Base-by-base conservation (phyloP, 2,329 filamentous ascomycete species). In the Phyllosticta paracitricarpa region DNA sequence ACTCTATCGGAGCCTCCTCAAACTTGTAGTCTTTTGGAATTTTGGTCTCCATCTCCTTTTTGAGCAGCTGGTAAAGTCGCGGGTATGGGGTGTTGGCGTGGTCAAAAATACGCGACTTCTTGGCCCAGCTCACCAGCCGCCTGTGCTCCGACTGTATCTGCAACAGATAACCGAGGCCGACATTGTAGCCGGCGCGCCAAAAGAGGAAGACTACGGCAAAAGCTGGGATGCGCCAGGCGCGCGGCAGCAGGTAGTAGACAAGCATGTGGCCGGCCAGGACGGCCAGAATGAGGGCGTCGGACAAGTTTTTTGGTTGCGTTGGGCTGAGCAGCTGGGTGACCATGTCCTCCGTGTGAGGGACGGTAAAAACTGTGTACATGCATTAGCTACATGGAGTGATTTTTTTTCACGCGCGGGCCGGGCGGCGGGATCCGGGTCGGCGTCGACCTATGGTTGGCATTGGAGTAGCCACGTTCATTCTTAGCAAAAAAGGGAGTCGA, bases 281-380 rank as follows among this genome's bases (percentile, higher is more conserved):
- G 55, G 81, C 81, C 62, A 99, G 81, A 65, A 99, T 91, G 63
- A 88, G 71, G 62, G 85, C 77, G 75, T 99, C 94, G 64, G 91
- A 94, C 51, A 95, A 73, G 73, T 97, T 97, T 81, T 99, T 99
- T 59, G 94, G 91, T 72, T 97, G 89, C 66, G 89, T 89, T 58
- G 94, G 94, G 69, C 95, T 94, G 68, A 99, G 85, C 61, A 99
- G 83, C 77, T 97, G 94, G 58, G 93, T 96, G 68, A 99, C 93
- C 94, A 99, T 97, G 77, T 99, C 94, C 80, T 97, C 91, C 61
- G 94, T 99, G 64, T 91, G 87, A 56, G 94, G 94, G 60, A 99
- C 94, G 62, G 91, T 88, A 73, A 99, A 99, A 69, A 96, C 94
- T 97, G 70, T 26, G 19, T 9, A 24, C n/a, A 24, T 5, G 54